Evolutionary conservation across 83 land plant species (phyloP).

Genomic region (Picea engelmannii): DNA sequence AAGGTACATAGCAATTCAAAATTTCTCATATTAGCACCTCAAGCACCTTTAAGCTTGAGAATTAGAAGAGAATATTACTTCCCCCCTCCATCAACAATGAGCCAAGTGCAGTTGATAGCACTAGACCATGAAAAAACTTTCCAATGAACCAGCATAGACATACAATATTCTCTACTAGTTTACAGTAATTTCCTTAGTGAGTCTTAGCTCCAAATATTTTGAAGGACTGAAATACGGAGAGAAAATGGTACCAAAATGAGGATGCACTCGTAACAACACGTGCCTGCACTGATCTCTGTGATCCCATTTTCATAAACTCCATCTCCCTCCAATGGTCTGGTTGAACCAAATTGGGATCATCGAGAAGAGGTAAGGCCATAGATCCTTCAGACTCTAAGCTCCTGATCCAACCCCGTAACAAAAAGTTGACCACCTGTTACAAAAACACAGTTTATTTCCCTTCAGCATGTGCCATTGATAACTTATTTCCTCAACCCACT

Average conservation of each 20-base stretch:
- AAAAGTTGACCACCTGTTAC: slow-evolving; percentile 63
- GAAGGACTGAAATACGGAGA: slow-evolving; percentile 25
- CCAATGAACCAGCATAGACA: not conserved
- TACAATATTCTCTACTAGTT: not conserved
- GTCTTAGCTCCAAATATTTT: not conserved
- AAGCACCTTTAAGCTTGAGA: slow-evolving; percentile 1
- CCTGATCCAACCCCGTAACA: slow-evolving; percentile 67
- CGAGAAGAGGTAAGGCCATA: slow-evolving; percentile 48
- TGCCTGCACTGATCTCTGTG: slow-evolving; percentile 43
- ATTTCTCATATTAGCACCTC: not conserved
- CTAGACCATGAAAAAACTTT: not conserved
- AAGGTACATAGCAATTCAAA: too few relatives aligned
- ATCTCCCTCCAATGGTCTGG: slow-evolving; percentile 29
- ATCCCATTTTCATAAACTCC: slow-evolving; percentile 50
- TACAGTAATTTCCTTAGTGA: not conserved
- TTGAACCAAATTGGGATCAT: slow-evolving; percentile 22
- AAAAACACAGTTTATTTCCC: not conserved
- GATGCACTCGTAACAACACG: slow-evolving; percentile 30
- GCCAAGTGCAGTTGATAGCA: not conserved
- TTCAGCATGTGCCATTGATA: not conserved
- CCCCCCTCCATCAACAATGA: not conserved
- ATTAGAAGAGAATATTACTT: not conserved
- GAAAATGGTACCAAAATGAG: slow-evolving; percentile 38
- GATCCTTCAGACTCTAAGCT: slow-evolving; percentile 49
- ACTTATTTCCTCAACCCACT: not conserved